Conservation (phyloP, 2,329 filamentous ascomycete species). For the Venturia aucupariae region DNA sequence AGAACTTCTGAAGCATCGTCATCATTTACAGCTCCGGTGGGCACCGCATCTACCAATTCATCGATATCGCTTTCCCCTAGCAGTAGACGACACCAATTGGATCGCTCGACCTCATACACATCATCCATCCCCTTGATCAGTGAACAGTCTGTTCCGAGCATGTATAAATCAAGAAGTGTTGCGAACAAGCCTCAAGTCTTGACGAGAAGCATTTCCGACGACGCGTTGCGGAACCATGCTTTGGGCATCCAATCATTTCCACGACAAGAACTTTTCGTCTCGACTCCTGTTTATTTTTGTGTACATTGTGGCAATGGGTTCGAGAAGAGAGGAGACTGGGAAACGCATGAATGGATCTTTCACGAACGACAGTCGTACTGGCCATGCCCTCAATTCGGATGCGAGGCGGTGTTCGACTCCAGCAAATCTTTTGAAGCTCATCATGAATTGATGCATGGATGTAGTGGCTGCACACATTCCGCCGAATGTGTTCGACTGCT, state of each 20-base stretch:
- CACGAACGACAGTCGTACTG: conserved; percentile 15
- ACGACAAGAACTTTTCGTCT: neutral
- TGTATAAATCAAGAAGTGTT: neutral
- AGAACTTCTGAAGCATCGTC: neutral
- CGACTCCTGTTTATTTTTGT: conserved; percentile 7
- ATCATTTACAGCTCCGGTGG: neutral
- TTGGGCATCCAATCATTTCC: conserved; percentile 4
- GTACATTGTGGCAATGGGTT: conserved; percentile 10
- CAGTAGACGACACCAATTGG: neutral
- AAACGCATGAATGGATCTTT: conserved; percentile 12
- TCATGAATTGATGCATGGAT: conserved; percentile 11
- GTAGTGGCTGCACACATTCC: conserved; percentile 7
- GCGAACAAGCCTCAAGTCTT: neutral
- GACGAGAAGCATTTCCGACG: conserved; percentile 7
- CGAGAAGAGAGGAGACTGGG: conserved; percentile 11
- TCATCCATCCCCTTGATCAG: conserved; percentile 9
- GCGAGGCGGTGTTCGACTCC: conserved; percentile 9
- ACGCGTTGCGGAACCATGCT: conserved; percentile 1
- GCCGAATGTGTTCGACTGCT: conserved; percentile 5
- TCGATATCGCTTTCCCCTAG: conserved; percentile 7
- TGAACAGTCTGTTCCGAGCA: neutral
- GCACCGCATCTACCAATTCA: neutral
- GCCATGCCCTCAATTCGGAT: conserved; percentile 12
- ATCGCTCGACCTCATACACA: conserved; percentile 3
- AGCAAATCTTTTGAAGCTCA: conserved; percentile 7